Evolutionary conservation across 129 eudicot species (phyloP).

Genomic region (Dittrichia graveolens): DNA sequence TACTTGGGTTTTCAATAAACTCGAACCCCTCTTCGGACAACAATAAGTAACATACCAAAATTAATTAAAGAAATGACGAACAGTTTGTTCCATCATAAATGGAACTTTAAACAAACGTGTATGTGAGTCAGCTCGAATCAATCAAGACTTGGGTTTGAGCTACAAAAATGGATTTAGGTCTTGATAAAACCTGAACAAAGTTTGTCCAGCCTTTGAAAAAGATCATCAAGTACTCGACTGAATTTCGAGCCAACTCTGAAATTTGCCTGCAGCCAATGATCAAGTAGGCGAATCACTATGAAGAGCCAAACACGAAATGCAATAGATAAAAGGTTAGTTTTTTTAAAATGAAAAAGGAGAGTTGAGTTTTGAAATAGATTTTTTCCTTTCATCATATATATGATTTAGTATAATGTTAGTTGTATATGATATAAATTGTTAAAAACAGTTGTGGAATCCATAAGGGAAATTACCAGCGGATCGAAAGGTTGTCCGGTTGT

Average conservation of each 20-base stretch:
- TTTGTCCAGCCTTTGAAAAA: conserved; percentile 37
- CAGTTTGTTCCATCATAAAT: conserved; percentile 17
- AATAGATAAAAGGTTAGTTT: too few species aligned
- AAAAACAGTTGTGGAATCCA: neutral
- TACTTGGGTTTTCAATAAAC: conserved; percentile 12
- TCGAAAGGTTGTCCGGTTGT: conserved; percentile 74
- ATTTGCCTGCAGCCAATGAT: conserved; percentile 64
- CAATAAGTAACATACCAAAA: conserved; percentile 4
- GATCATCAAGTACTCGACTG: conserved; percentile 62
- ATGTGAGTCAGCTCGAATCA: conserved; percentile 70
- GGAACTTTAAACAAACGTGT: conserved; percentile 32
- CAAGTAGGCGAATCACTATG: conserved; percentile 46
- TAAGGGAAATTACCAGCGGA: conserved; percentile 58
- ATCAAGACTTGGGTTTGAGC: conserved; percentile 44
- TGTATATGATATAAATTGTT: neutral
- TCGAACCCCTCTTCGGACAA: conserved; percentile 5
- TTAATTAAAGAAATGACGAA: conserved; percentile 14
- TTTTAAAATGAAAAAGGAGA: too few species aligned
- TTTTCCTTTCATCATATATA: neutral
- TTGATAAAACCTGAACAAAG: conserved; percentile 31
- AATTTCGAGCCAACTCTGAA: conserved; percentile 78
- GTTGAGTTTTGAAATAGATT: too few species aligned
- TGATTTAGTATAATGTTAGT: neutral
- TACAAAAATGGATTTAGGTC: conserved; percentile 45
- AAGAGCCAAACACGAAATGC: neutral